Base-by-base conservation (phyloP, 441 rosid genomes). In the Eruca vesicaria region DNA sequence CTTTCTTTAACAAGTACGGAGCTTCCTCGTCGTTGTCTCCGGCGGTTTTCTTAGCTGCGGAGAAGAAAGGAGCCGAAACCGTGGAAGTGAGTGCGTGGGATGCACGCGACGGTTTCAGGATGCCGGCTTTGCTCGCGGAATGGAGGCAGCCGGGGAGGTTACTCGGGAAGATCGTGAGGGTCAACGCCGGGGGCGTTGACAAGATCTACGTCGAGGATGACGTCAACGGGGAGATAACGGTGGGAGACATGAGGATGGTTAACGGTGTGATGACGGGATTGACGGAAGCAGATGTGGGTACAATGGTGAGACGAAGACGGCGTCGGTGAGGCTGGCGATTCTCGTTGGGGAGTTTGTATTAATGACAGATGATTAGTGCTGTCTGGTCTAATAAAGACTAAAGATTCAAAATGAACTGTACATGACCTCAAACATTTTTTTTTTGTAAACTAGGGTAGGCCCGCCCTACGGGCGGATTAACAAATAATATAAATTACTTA, bases 211-310 rank as follows among this genome's bases (percentile, higher is more conserved):
- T 92, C 18, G 69, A 79, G 7, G 84, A 82, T 75, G 82, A 78
- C 57, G 83, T 72, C 75, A 65, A 62, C n/a, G 79, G 81, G 1
- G 80, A 78, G 58, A 64, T 86, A 64, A 78, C 79, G 48, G 87
- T 90, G 0, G 91, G 87, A 9, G 97, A 94, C 16, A 45, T 89
- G 79, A 83, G 97, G 75, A 94, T 84, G 63, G 72, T 66, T 15
- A 63, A 73, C 28, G 79, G 84, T 60, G 84, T 86, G 78, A 68
- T 93, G 20, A 84, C 57, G 23, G 72, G 61, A 21, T 55, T 79
- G 71, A 77, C 84, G 79, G 90, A 78, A 45, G 50, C 81, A 14
- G 86, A 86, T 29, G 78, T 58, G 68, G 88, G 74, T 0, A 82
- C 78, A 18, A 9, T 82, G 91, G 86, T 89, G 90, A 85, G 85